phyloP scores from a whole-genome alignment of 2,329 filamentous ascomycete genomes.

The Graphilbum ipis-grandicollis region DNA sequence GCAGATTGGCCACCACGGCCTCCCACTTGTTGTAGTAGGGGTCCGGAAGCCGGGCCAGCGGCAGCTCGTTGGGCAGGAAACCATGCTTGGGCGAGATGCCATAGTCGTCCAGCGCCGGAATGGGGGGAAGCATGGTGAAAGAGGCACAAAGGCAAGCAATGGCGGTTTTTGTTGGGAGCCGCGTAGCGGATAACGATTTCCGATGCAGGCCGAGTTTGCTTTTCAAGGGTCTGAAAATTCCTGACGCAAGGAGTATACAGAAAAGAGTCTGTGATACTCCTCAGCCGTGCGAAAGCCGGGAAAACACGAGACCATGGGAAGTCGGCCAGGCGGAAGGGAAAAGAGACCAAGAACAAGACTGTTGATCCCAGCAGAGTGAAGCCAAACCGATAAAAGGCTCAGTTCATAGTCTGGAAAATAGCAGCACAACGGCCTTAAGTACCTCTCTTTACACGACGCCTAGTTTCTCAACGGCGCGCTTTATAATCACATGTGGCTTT shows the following conservation, averaged over 20 bases:
- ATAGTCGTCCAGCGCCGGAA: constrained; percentile 56
- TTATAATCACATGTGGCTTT: not conserved
- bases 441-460: too few relatives aligned
- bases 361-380: too few relatives aligned
- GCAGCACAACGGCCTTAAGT: too few relatives aligned
- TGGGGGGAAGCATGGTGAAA: constrained; percentile 39
- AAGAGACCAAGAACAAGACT: not conserved
- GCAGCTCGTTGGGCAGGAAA: constrained; percentile 71
- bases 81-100: constrained; percentile 63
- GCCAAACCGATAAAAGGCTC: too few relatives aligned
- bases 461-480: too few relatives aligned
- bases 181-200: too few relatives aligned
- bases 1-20: constrained; percentile 66
- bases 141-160: too few relatives aligned
- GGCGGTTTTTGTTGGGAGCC: too few relatives aligned
- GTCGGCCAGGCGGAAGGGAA: not conserved
- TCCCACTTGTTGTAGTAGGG: constrained; percentile 96
- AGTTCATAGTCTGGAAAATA: too few relatives aligned
- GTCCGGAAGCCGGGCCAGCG: constrained; percentile 66
- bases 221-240: constrained; percentile 17
- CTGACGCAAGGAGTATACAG: constrained; percentile 51
- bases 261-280: constrained; percentile 39
- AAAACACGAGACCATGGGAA: constrained; percentile 18
- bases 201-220: too few relatives aligned
- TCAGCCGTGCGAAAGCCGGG: constrained; percentile 35